Percentiles rank a stretch among this genome's conserved stretches.
phyloP scores from a whole-genome alignment of 345 rosid genomes.

The Adansonia digitata region DNA sequence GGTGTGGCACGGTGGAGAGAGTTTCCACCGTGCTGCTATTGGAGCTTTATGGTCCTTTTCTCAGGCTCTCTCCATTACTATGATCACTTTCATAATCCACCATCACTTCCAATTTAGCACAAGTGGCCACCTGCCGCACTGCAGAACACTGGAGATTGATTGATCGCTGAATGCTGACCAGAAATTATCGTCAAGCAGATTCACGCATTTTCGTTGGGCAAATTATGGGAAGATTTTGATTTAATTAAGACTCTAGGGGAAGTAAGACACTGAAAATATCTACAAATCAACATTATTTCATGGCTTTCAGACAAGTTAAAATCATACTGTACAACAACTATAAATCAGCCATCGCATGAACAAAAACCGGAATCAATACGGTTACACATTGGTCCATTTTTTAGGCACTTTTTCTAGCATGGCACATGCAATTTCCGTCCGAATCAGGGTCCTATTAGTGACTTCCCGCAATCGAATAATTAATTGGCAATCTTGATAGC shows the following conservation, averaged over 20 bases:
- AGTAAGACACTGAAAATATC: background rate
- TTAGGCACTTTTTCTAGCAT: background rate
- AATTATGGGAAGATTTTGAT: background rate
- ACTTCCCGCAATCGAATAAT: background rate
- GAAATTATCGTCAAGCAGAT: background rate
- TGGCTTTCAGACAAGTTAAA: background rate
- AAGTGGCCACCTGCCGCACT: background rate
- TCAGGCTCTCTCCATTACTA: background rate
- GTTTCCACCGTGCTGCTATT: too few species aligned
- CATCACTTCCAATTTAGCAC: background rate
- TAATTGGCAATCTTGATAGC: background rate
- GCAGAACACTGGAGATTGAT: background rate
- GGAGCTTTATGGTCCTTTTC: too few species aligned
- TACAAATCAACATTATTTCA: background rate
- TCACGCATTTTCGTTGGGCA: background rate
- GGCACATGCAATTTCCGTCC: background rate
- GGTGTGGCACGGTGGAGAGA: background rate
- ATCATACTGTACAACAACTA: background rate
- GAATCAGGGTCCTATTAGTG: background rate
- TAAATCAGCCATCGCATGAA: background rate
- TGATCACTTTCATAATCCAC: background rate
- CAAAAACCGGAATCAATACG: background rate
- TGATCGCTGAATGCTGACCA: background rate
- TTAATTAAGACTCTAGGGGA: background rate
- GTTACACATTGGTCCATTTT: background rate